These are phyloP conservation scores for Rhizoclosmatium sp. DNA, from an alignment of 192 early-diverging fungal species.

Conservation along the genomic window DNA sequence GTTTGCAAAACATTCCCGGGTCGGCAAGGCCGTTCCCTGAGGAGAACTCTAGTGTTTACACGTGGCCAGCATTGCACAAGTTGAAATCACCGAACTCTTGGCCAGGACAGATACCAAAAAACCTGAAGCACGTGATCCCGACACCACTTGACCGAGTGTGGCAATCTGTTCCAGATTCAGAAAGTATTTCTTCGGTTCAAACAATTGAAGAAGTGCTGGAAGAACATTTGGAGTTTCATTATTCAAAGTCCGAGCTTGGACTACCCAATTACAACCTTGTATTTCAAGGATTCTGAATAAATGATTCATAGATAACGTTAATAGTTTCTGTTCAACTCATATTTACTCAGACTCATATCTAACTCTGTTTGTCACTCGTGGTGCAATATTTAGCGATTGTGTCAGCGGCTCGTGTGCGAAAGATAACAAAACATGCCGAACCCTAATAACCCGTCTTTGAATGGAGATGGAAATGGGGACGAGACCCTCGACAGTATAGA, in stretches of 20 bases:
- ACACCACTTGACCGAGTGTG: conserved; percentile 10
- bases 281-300: conserved; percentile 28
- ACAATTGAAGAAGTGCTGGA: neutral
- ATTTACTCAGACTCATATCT: too few relatives aligned
- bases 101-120: conserved; percentile 13
- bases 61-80: conserved; percentile 16
- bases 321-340: neutral
- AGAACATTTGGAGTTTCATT: conserved; percentile 13
- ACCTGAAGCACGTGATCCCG: conserved; percentile 5
- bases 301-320: neutral
- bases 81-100: neutral
- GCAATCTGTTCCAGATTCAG: neutral
- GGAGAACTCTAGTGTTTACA: neutral
- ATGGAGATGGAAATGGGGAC: too few relatives aligned
- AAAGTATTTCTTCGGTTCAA: neutral
- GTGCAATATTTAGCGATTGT: too few relatives aligned
- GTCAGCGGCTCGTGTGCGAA: too few relatives aligned
- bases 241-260: conserved; percentile 19
- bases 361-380: too few relatives aligned
- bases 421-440: too few relatives aligned
- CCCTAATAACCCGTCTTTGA: too few relatives aligned
- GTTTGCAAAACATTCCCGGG: conserved; percentile 24
- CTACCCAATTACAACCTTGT: conserved; percentile 34
- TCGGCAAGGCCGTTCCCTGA: conserved; percentile 29
- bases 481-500: too few relatives aligned